A percentile compares a stretch with the other conserved stretches of the same genome.
Evolutionary conservation across 208 protist genomes (phyloP).

Genomic region (Endotrypanum monterogeii): DNA sequence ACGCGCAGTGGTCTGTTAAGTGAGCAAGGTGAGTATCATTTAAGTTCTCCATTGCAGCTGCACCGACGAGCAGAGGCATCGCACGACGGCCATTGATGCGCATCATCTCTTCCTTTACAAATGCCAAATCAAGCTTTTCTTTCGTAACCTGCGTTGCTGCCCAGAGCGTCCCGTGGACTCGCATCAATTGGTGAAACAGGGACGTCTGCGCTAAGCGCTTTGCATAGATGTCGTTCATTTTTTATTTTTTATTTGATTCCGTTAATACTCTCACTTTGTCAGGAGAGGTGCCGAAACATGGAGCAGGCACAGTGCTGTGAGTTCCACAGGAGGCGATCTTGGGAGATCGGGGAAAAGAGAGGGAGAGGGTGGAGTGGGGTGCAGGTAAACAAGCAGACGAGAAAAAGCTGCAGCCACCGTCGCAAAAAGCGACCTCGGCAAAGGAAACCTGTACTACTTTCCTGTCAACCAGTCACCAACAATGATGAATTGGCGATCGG

Average conservation of each 20-base stretch:
- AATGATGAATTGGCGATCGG: too few relatives aligned
- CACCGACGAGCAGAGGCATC: constrained; percentile 85
- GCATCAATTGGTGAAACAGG: constrained; percentile 92
- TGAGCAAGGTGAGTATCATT: constrained; percentile 68
- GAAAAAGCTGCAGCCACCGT: too few relatives aligned
- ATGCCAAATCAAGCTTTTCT: constrained; percentile 69
- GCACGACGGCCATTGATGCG: constrained; percentile 77
- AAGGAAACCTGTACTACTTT: too few relatives aligned
- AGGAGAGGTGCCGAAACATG: background rate
- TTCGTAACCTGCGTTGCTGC: constrained; percentile 87
- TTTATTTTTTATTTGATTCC: background rate
- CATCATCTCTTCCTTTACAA: constrained; percentile 91
- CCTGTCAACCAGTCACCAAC: too few relatives aligned
- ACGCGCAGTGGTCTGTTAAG: constrained; percentile 83
- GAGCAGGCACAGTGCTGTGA: too few relatives aligned
- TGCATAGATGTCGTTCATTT: constrained; percentile 90
- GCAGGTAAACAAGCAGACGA: too few relatives aligned
- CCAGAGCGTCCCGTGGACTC: constrained; percentile 85
- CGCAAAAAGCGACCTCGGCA: too few relatives aligned
- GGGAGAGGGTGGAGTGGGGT: too few relatives aligned
- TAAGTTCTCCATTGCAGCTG: constrained; percentile 60
- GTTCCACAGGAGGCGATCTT: too few relatives aligned
- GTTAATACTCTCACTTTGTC: background rate
- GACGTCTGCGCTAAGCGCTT: constrained; percentile 71
- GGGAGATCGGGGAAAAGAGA: too few relatives aligned